Percentiles rank a stretch among this genome's conserved stretches.
Conservation (phyloP, 1,284 basidiomycete genomes). For the Gastroboletus turbinatus region DNA sequence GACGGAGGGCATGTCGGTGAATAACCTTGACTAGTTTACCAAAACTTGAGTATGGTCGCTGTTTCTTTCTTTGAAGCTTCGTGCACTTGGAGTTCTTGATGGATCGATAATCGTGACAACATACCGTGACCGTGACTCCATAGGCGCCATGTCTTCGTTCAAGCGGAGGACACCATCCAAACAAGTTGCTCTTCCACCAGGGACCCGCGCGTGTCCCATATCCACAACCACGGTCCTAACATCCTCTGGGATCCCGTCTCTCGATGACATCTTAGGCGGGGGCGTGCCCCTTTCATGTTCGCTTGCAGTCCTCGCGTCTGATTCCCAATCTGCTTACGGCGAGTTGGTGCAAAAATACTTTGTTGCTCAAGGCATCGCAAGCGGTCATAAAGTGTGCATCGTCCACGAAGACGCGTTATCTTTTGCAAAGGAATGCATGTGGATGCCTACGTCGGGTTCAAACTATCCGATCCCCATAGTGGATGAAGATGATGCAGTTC, state of each 20-base stretch:
- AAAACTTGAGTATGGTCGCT: not conserved
- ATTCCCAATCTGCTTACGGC: constrained; percentile 83
- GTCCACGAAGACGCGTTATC: constrained; percentile 58
- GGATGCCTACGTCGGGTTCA: constrained; percentile 49
- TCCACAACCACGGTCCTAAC: constrained; percentile 63
- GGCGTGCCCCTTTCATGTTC: constrained; percentile 86
- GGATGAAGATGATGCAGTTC: constrained; percentile 35
- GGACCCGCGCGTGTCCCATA: constrained; percentile 66
- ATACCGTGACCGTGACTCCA: constrained; percentile 17
- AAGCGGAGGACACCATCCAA: constrained; percentile 61
- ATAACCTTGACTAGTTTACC: constrained; percentile 28
- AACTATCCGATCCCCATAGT: constrained; percentile 16
- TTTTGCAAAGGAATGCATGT: constrained; percentile 76
- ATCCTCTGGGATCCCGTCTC: constrained; percentile 88
- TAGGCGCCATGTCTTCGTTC: constrained; percentile 74
- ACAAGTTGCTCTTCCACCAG: constrained; percentile 43
- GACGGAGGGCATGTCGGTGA: constrained; percentile 21
- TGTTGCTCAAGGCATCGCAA: constrained; percentile 81
- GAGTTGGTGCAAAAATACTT: constrained; percentile 88
- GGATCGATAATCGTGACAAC: constrained; percentile 8
- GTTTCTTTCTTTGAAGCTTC: not conserved
- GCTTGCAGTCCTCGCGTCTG: constrained; percentile 75
- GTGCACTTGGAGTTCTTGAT: not conserved
- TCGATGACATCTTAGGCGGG: constrained; percentile 95
- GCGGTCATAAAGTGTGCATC: constrained; percentile 67